These are phyloP conservation scores for Infundibulicybe gibba DNA, from an alignment of 768 basidiomycete genomes.

Conservation along the genomic window DNA sequence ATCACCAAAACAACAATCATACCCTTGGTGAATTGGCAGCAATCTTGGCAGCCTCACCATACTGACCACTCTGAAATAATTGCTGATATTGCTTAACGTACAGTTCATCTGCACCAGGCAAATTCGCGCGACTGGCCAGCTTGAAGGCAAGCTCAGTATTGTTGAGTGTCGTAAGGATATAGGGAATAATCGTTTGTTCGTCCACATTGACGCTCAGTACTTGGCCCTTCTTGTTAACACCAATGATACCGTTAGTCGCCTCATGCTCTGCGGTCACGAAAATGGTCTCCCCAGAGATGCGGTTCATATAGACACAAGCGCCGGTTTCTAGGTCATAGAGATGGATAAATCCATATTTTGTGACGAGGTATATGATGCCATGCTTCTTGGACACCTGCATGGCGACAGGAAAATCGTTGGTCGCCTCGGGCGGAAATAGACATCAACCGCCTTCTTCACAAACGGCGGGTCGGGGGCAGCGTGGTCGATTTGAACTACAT, in stretches of 20 bases:
- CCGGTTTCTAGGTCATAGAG: constrained; percentile 97
- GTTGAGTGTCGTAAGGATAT: constrained; percentile 90
- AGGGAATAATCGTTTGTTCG: constrained; percentile 93
- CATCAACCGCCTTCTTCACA: constrained; percentile 96
- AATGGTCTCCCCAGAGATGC: constrained; percentile 98
- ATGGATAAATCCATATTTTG: constrained; percentile 99
- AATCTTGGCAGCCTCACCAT: constrained; percentile 91
- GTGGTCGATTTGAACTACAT: constrained; percentile 98
- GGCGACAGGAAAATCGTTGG: constrained; percentile 97
- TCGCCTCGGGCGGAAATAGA: constrained; percentile 98
- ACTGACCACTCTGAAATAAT: constrained; percentile 86
- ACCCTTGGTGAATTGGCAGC: constrained; percentile 96
- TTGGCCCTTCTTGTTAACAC: constrained; percentile 99
- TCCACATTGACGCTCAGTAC: constrained; percentile 96
- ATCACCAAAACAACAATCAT: constrained; percentile 15
- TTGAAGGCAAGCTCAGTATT: constrained; percentile 98
- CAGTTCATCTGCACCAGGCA: constrained; percentile 96
- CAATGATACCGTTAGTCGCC: constrained; percentile 91
- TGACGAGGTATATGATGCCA: constrained; percentile 95
- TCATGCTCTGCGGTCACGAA: constrained; percentile 98
- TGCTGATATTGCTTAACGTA: constrained; percentile 94
- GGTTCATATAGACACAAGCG: constrained; percentile 99
- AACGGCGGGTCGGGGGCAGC: constrained; percentile 89
- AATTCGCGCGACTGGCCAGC: constrained; percentile 90
- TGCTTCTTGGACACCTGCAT: constrained; percentile 99